phyloP scores from a whole-genome alignment of 768 basidiomycete genomes.

The Hemileccinum rubropunctum region DNA sequence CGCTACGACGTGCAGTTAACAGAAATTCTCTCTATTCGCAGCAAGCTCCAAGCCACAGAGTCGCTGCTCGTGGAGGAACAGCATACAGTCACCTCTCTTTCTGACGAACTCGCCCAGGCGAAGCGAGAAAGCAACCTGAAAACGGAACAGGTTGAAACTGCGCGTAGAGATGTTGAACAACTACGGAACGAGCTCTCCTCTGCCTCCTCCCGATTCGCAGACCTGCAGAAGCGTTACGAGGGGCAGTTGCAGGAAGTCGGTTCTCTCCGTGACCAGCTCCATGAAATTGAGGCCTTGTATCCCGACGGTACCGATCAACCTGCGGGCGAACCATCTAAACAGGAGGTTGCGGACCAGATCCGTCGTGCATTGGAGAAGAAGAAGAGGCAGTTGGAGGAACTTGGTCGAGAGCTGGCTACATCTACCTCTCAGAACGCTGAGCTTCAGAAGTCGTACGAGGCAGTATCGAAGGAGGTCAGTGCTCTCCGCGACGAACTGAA shows the following conservation, averaged over 20 bases:
- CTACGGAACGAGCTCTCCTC: no score
- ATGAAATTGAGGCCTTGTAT: background rate
- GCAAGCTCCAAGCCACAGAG: background rate
- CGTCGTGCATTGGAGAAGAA: background rate
- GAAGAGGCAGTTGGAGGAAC: background rate
- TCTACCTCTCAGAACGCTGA: conserved; percentile 1
- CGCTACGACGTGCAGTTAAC: background rate
- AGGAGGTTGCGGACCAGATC: background rate
- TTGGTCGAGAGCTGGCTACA: background rate
- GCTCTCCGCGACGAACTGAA: background rate
- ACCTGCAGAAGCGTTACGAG: no score
- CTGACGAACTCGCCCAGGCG: background rate
- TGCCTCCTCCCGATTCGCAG: no score
- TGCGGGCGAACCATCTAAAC: background rate
- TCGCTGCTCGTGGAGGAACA: conserved; percentile 3
- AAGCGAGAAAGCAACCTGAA: background rate
- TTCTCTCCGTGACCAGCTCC: background rate
- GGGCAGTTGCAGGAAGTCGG: no score
- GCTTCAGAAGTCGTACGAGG: conserved; percentile 3
- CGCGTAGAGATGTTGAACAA: no score
- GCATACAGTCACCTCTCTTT: background rate
- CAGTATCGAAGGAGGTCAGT: background rate
- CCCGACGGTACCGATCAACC: background rate
- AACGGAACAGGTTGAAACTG: no score
- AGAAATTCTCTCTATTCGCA: background rate